phyloP scores from a whole-genome alignment of 2,329 filamentous ascomycete species.

The Bipolaris sorokiniana region DNA sequence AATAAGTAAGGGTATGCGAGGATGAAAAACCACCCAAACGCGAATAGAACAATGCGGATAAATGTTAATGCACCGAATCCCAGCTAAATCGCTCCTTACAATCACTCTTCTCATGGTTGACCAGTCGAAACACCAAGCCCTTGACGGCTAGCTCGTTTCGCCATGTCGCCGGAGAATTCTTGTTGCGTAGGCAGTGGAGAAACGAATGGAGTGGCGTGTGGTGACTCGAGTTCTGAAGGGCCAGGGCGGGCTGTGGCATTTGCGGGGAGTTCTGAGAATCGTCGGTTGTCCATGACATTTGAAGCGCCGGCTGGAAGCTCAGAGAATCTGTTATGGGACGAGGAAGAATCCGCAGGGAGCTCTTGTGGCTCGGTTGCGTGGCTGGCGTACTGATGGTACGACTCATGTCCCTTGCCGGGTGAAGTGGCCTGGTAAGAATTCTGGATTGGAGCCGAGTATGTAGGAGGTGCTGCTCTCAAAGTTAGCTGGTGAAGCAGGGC shows the following conservation, averaged over 20 bases:
- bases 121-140: conserved; percentile 21
- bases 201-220: conserved; percentile 23
- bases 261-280: conserved; percentile 32
- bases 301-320: conserved; percentile 33
- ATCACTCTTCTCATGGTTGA: conserved; percentile 1
- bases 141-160: conserved; percentile 15
- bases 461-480: conserved; percentile 30
- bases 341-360: conserved; percentile 21
- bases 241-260: conserved; percentile 1
- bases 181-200: conserved; percentile 26
- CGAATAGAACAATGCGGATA: background rate
- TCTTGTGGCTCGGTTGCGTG: conserved; percentile 24
- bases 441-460: conserved; percentile 31
- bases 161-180: conserved; percentile 18
- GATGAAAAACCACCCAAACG: conserved; percentile 4
- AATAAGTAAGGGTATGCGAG: conserved; percentile 4
- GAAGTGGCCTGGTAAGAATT: conserved; percentile 21
- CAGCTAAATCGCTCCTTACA: background rate
- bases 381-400: conserved; percentile 26
- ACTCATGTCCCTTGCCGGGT: conserved; percentile 17
- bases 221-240: conserved; percentile 29
- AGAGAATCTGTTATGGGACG: conserved; percentile 21
- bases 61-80: background rate
- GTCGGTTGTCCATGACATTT: conserved; percentile 10
- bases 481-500: conserved; percentile 10